These are phyloP conservation scores for Thalassia testudinum DNA, from an alignment of 116 monocot species.

Conservation along the genomic window DNA sequence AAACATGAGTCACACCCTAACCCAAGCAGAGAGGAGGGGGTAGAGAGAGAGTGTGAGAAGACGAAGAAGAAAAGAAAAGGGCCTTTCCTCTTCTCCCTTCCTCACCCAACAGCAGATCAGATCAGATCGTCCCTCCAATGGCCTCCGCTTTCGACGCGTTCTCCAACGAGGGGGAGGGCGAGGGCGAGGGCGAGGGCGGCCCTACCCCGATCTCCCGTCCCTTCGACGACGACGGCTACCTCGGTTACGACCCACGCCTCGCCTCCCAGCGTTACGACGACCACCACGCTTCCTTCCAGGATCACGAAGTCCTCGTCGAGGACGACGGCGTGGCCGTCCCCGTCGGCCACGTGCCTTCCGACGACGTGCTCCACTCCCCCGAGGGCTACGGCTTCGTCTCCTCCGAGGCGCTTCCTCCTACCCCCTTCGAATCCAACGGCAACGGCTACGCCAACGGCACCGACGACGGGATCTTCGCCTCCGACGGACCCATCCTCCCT, in stretches of 20 bases:
- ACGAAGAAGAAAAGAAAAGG: no score
- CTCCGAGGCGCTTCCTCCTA: constrained; percentile 10
- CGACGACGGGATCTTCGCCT: constrained; percentile 14
- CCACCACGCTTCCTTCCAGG: no score
- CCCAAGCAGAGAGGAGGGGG: no score
- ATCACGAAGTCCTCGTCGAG: no score
- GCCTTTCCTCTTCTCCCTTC: no score
- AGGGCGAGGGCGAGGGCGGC: no score
- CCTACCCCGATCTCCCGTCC: constrained; percentile 22
- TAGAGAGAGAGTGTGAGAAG: no score
- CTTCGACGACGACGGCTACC: constrained; percentile 52
- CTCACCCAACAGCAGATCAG: no score
- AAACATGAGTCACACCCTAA: no score
- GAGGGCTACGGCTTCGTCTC: constrained; percentile 7
- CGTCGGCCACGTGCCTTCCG: no score
- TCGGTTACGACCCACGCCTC: no score
- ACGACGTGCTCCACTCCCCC: constrained; percentile 7
- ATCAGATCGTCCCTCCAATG: no score
- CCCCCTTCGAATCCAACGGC: constrained; percentile 36
- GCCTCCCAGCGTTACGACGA: constrained; percentile 24
- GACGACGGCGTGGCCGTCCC: not conserved
- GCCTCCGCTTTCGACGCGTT: constrained; percentile 49
- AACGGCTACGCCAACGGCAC: constrained; percentile 10
- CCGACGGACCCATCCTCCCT: constrained; percentile 40
- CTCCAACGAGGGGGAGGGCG: constrained; percentile 35